Percentiles rank a stretch among this genome's conserved stretches.
Evolutionary conservation across 257 asterid species (phyloP).

Genomic region (Fraxinus anomala): DNA sequence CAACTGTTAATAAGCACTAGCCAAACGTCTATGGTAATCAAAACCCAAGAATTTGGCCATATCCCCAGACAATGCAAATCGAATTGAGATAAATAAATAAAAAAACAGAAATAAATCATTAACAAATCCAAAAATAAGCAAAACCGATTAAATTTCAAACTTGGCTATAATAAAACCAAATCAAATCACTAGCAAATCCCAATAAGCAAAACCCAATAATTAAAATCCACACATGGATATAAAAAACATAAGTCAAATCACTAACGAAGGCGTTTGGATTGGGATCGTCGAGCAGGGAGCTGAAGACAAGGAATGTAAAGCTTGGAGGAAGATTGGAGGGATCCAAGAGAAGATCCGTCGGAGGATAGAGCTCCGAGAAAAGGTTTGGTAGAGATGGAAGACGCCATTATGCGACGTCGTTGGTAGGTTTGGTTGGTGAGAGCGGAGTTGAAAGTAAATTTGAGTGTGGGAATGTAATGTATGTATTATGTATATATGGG

Average conservation of each 20-base stretch:
- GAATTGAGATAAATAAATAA: background rate
- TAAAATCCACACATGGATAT: too few species aligned
- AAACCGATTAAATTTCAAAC: background rate
- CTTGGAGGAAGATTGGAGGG: constrained; percentile 47
- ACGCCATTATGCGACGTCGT: constrained; percentile 47
- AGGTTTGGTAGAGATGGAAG: constrained; percentile 57
- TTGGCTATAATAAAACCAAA: background rate
- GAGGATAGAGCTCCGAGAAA: constrained; percentile 66
- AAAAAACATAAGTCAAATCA: background rate
- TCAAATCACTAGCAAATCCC: background rate
- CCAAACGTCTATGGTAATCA: background rate
- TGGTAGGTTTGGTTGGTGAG: constrained; percentile 9
- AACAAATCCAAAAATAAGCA: background rate
- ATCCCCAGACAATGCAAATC: background rate
- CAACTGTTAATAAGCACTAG: background rate
- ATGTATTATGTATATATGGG: too few species aligned
- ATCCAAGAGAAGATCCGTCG: constrained; percentile 57
- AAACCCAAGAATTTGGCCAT: background rate
- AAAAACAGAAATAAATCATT: background rate
- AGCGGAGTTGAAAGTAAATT: background rate
- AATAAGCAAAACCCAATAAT: background rate
- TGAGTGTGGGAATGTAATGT: background rate
- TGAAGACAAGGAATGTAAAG: constrained; percentile 47
- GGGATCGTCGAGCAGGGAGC: constrained; percentile 57
- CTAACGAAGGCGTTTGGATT: constrained; percentile 65